These are phyloP conservation scores for Penicillium lividum DNA, from an alignment of 495 filamentous ascomycete genomes.

Conservation along the genomic window DNA sequence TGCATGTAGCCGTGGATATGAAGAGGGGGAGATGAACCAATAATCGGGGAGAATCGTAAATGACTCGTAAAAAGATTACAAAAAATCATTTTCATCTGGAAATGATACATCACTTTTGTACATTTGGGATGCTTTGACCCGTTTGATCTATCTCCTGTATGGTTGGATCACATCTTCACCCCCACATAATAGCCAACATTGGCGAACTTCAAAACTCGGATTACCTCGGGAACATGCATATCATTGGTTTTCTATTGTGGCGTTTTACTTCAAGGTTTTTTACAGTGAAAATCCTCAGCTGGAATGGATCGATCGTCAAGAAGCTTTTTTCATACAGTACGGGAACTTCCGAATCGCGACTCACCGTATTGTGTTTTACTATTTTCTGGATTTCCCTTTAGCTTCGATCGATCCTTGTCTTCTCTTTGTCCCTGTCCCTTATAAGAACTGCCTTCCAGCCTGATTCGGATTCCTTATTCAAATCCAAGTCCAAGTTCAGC, in stretches of 20 bases:
- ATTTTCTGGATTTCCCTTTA: neutral
- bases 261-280: neutral
- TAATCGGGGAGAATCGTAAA: slow-evolving; percentile 15
- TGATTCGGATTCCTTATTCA: neutral
- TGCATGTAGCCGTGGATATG: too few species aligned
- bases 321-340: slow-evolving; percentile 2
- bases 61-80: slow-evolving; percentile 6
- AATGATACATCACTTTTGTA: too few species aligned
- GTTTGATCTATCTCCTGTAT: slow-evolving; percentile 1
- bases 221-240: neutral
- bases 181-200: neutral
- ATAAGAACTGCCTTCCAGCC: slow-evolving; percentile 10
- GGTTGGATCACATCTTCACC: neutral
- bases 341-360: slow-evolving; percentile 19
- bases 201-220: neutral
- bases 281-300: neutral
- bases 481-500: neutral
- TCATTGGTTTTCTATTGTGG: neutral
- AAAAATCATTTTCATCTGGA: too few species aligned
- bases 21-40: slow-evolving; percentile 13
- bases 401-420: neutral
- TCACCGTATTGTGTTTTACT: neutral
- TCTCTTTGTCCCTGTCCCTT: slow-evolving; percentile 2
- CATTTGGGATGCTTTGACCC: neutral
- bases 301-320: neutral